Conservation (phyloP, 352 stramenopile species). For the Peronospora tabacina region DNA sequence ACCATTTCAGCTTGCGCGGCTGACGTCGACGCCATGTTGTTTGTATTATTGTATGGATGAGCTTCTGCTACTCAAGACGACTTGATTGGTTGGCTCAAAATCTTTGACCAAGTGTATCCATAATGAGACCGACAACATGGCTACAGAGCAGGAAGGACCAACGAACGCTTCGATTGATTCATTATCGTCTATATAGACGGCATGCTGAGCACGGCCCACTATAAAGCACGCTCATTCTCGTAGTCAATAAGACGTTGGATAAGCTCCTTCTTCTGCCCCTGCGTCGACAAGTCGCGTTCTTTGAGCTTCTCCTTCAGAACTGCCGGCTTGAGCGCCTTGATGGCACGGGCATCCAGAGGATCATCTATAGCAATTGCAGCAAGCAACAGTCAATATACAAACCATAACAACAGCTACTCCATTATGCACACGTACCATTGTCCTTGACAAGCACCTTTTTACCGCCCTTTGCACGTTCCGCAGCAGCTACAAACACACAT, state of each 20-base stretch:
- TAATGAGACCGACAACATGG: neutral
- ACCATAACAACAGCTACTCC: neutral
- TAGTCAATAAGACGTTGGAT: conserved; percentile 86
- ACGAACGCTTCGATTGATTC: conserved; percentile 5
- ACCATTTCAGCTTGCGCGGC: conserved; percentile 67
- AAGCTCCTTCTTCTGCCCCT: conserved; percentile 86
- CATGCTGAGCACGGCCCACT: conserved; percentile 23
- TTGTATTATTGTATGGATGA: conserved; percentile 9
- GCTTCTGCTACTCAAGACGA: conserved; percentile 3
- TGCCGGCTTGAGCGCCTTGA: conserved; percentile 83
- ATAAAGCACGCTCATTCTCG: conserved; percentile 78
- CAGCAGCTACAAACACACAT: conserved; percentile 30
- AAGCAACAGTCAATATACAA: neutral
- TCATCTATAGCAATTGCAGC: conserved; percentile 37
- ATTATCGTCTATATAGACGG: conserved; percentile 5
- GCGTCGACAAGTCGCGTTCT: conserved; percentile 68
- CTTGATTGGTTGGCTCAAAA: conserved; percentile 16
- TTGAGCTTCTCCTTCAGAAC: conserved; percentile 87
- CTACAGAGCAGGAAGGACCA: neutral
- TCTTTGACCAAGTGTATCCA: conserved; percentile 8
- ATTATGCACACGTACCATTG: conserved; percentile 32
- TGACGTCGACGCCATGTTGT: conserved; percentile 44
- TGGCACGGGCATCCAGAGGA: conserved; percentile 66
- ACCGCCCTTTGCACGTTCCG: conserved; percentile 53
- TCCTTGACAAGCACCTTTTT: conserved; percentile 59